These are phyloP conservation scores for Termitomyces sp. DNA, from an alignment of 1,284 basidiomycete genomes.

Conservation along the genomic window DNA sequence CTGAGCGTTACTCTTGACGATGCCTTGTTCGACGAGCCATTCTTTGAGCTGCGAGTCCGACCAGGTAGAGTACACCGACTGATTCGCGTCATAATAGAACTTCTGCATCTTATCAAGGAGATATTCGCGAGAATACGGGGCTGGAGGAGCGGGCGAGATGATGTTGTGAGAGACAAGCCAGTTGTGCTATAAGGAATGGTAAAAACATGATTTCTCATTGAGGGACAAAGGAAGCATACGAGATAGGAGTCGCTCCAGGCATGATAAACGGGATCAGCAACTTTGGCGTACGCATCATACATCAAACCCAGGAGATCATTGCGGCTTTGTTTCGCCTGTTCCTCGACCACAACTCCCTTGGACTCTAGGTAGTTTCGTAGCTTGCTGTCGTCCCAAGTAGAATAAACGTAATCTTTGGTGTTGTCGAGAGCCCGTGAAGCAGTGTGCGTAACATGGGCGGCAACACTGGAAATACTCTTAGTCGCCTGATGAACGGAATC, in stretches of 20 bases:
- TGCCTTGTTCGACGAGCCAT: conserved; percentile 70
- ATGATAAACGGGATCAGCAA: conserved; percentile 66
- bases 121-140: conserved; percentile 64
- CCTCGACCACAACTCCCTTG: conserved; percentile 64
- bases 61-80: conserved; percentile 71
- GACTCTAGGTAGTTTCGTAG: conserved; percentile 69
- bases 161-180: conserved; percentile 83
- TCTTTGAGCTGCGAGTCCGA: conserved; percentile 57
- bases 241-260: conserved; percentile 85
- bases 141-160: conserved; percentile 38
- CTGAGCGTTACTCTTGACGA: conserved; percentile 69
- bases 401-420: conserved; percentile 82
- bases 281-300: conserved; percentile 61
- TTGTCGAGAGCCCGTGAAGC: conserved; percentile 60
- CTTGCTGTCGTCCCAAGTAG: conserved; percentile 79
- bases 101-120: conserved; percentile 67
- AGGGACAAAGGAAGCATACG: conserved; percentile 35
- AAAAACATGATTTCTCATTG: neutral
- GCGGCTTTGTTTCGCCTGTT: conserved; percentile 55
- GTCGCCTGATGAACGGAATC: conserved; percentile 14
- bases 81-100: conserved; percentile 68
- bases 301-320: conserved; percentile 69
- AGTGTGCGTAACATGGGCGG: conserved; percentile 52
- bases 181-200: conserved; percentile 42
- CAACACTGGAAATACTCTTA: conserved; percentile 15